Base-by-base conservation (phyloP, 1,284 basidiomycete genomes). In the Boletus sp. region DNA sequence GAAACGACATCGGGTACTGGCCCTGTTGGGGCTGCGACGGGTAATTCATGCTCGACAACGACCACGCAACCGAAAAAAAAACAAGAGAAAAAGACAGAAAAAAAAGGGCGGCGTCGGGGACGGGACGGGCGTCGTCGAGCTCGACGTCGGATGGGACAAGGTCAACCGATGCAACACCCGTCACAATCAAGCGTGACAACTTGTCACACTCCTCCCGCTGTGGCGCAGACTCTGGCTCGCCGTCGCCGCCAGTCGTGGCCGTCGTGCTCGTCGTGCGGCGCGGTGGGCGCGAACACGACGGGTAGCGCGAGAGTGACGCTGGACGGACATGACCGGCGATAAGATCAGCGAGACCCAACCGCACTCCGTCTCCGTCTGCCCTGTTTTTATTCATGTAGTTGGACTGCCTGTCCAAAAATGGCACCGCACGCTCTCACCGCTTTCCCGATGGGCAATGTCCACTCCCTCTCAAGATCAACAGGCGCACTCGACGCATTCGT, bases 401-500 rank as follows among this genome's bases (percentile, higher is more conserved):
- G 24, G 24, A 29, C 49, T 16, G 48, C 24, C 8, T 53, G 36
- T 55, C 54, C 56, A 57, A 58, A 57, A 58, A 51, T 59, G 57
- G 56, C n/a, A 7, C 51, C 18, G 22, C 35, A 13, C 22, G 53
- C 55, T 60, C 58, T 60, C 42, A 52, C 37, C 36, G 29, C 50
- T 39, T 36, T 29, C 49, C 45, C 48, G 22, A 89, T 90, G 89
- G 89, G 88, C 15, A 89, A 90, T 67, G 80, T 78, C 31, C 86
- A 89, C 63, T 79, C 82, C 11, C 74, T 89, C 60, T 85, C 85
- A 58, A 82, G 88, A 61, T 85, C 86, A 0, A 84, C 80, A 11
- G 91, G 89, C 47, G 91, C 92, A 8, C 78, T 95, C 59, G 94
- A 96, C 73, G 93, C 91, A 6, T 96, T 93, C 71, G 88, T 98